Evolutionary conservation across 768 basidiomycete genomes (phyloP).

Genomic region (Tephrocybe sp.): DNA sequence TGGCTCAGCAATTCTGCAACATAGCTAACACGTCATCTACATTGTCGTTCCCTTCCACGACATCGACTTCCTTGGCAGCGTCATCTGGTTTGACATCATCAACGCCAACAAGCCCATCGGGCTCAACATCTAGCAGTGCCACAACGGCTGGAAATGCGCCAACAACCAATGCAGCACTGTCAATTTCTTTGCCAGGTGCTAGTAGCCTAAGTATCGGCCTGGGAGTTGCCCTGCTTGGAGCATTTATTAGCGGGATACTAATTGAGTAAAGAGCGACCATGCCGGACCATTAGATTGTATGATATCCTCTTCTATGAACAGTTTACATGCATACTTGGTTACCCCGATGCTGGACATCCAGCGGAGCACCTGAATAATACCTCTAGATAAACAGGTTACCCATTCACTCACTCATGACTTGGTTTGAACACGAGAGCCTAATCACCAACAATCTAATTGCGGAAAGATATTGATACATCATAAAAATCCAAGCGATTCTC

Average conservation of each 20-base stretch:
- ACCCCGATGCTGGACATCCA: no score
- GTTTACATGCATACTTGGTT: not conserved
- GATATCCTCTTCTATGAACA: not conserved
- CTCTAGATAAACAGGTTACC: not conserved
- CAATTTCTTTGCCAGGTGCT: not conserved
- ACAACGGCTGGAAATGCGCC: slow-evolving; percentile 6
- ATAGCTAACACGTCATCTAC: slow-evolving; percentile 17
- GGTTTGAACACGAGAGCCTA: not conserved
- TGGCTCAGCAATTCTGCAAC: slow-evolving; percentile 48
- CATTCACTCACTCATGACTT: no score
- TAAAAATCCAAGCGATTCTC: slow-evolving; percentile 3
- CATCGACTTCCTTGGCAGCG: slow-evolving; percentile 4
- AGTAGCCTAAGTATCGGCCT: slow-evolving; percentile 2
- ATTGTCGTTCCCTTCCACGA: slow-evolving; percentile 20
- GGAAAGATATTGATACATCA: slow-evolving; percentile 12
- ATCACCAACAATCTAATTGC: slow-evolving; percentile 1
- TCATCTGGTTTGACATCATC: slow-evolving; percentile 6
- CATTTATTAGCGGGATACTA: slow-evolving; percentile 6
- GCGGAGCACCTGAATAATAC: not conserved
- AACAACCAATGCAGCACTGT: slow-evolving; percentile 15
- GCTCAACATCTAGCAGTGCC: slow-evolving; percentile 8
- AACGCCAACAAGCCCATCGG: slow-evolving; percentile 8
- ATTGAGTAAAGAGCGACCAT: slow-evolving; percentile 1
- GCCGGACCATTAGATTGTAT: not conserved
- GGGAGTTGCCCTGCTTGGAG: slow-evolving; percentile 8